These are phyloP conservation scores for Cichorium intybus DNA, from an alignment of 140 eudicot genomes.

Conservation along the genomic window DNA sequence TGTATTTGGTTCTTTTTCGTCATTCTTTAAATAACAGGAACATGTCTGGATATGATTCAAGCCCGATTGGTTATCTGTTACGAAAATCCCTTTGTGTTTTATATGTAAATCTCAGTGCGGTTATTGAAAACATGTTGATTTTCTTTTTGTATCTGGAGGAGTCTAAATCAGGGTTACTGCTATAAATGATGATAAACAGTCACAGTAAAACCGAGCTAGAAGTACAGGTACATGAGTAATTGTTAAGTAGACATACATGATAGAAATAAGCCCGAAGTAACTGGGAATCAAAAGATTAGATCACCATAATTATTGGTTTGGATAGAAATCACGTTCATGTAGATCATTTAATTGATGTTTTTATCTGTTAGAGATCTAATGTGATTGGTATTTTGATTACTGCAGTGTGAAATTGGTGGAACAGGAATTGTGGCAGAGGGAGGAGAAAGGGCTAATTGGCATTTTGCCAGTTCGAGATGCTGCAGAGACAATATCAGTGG, in stretches of 20 bases:
- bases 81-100: slow-evolving; percentile 1
- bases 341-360: too few species aligned
- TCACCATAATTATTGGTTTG: too few species aligned
- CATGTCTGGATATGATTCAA: background rate
- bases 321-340: too few species aligned
- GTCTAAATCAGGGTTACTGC: slow-evolving; percentile 3
- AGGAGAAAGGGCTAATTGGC: slow-evolving; percentile 94
- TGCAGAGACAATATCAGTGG: slow-evolving; percentile 59
- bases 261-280: too few species aligned
- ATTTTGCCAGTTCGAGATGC: slow-evolving; percentile 92
- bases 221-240: slow-evolving; percentile 2
- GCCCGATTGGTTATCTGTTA: slow-evolving; percentile 8
- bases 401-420: slow-evolving; percentile 94
- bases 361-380: too few species aligned
- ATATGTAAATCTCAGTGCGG: background rate
- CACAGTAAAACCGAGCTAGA: background rate
- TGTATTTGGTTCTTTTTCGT: background rate
- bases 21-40: background rate
- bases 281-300: too few species aligned
- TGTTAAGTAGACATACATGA: background rate
- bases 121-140: background rate
- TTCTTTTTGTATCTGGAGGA: background rate
- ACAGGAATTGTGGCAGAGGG: slow-evolving; percentile 98
- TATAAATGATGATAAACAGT: background rate
- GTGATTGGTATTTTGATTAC: slow-evolving; percentile 20